phyloP scores from a whole-genome alignment of 495 filamentous ascomycete species.

The Hypoxylon trugodes region DNA sequence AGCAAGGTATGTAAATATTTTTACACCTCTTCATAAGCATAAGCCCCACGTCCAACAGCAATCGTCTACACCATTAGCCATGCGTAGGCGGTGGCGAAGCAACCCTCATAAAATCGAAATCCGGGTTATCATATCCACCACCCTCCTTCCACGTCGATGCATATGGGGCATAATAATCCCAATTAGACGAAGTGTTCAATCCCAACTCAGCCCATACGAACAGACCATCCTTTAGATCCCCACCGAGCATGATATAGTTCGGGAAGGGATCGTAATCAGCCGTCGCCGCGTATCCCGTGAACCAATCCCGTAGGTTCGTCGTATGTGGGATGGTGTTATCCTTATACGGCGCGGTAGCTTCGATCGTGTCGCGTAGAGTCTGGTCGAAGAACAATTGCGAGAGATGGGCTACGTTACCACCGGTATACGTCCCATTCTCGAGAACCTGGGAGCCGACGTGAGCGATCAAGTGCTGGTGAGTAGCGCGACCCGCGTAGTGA shows the following conservation, averaged over 20 bases:
- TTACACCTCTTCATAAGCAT: background rate
- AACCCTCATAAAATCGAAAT: conserved; percentile 38
- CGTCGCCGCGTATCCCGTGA: conserved; percentile 47
- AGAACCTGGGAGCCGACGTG: conserved; percentile 52
- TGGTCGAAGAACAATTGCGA: conserved; percentile 68
- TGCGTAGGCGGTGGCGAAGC: conserved; percentile 38
- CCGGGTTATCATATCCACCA: conserved; percentile 42
- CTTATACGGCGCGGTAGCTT: conserved; percentile 62
- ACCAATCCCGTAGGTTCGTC: conserved; percentile 53
- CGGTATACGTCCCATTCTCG: conserved; percentile 58
- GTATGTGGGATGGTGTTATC: conserved; percentile 58
- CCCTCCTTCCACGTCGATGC: conserved; percentile 44
- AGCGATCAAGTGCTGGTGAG: conserved; percentile 64
- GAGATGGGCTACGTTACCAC: conserved; percentile 59
- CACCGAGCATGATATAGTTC: conserved; percentile 57
- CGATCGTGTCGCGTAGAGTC: conserved; percentile 57
- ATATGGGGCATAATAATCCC: conserved; percentile 47
- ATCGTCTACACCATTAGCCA: conserved; percentile 10
- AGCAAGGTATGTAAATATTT: background rate
- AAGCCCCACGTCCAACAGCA: background rate
- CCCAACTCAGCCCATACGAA: conserved; percentile 68
- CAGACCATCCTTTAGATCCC: conserved; percentile 56
- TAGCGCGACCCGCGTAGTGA: conserved; percentile 67
- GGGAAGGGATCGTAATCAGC: conserved; percentile 52
- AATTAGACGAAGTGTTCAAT: conserved; percentile 58